Percentiles rank a stretch among this genome's conserved stretches.
These are phyloP conservation scores for Cutaneotrichosporon spelunceum DNA, from an alignment of 1,284 basidiomycete species.

Conservation along the genomic window DNA sequence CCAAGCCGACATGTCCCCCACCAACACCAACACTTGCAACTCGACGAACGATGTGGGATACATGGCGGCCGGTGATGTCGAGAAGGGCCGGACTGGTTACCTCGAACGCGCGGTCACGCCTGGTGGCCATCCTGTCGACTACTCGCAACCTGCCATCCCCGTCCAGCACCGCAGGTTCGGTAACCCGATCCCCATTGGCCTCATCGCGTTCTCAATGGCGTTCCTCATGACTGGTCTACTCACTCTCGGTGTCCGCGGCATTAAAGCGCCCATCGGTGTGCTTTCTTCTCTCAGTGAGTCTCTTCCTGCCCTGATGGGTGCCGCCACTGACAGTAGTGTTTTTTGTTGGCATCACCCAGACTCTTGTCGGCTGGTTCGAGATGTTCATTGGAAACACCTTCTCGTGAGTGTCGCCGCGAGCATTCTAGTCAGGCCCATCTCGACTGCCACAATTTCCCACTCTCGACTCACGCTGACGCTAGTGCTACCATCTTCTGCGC, in stretches of 20 bases:
- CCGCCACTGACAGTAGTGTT: slow-evolving; percentile 13
- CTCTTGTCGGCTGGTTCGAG: slow-evolving; percentile 25
- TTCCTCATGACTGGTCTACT: slow-evolving; percentile 21
- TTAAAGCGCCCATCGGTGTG: slow-evolving; percentile 12
- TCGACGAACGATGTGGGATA: slow-evolving; percentile 10
- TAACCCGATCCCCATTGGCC: slow-evolving; percentile 26
- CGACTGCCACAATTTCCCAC: background rate
- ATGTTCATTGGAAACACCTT: slow-evolving; percentile 29
- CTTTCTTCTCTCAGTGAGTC: slow-evolving; percentile 19
- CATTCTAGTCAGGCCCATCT: too few species aligned
- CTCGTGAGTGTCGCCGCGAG: slow-evolving; percentile 8
- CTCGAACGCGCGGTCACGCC: slow-evolving; percentile 24
- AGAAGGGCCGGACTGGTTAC: slow-evolving; percentile 22
- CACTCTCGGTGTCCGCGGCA: slow-evolving; percentile 16
- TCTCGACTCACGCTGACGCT: background rate
- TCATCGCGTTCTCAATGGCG: slow-evolving; percentile 17
- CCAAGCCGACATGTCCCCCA: background rate
- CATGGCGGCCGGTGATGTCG: slow-evolving; percentile 20
- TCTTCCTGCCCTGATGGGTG: background rate
- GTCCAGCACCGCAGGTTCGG: slow-evolving; percentile 28
- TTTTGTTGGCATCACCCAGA: slow-evolving; percentile 25
- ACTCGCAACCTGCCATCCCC: slow-evolving; percentile 27
- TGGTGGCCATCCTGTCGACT: slow-evolving; percentile 29
- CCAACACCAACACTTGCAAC: slow-evolving; percentile 3
- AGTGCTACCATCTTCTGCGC: slow-evolving; percentile 23